phyloP scores from a whole-genome alignment of 306 rosid species.

The Trifolium subterraneum region DNA sequence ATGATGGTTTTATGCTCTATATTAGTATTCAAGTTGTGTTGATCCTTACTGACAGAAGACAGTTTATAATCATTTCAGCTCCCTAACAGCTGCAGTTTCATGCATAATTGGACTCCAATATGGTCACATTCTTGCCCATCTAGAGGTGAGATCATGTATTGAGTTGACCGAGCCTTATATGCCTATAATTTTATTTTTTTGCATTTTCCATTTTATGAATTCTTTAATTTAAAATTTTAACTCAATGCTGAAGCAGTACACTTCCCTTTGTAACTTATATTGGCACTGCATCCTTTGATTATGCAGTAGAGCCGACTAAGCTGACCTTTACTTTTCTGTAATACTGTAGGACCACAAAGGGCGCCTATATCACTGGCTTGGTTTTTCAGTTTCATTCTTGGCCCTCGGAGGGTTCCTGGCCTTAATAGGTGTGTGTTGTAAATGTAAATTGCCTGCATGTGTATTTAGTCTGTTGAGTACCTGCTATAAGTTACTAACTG shows the following conservation, averaged over 20 bases:
- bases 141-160: slow-evolving; percentile 61
- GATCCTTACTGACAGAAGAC: slow-evolving; percentile 17
- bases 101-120: slow-evolving; percentile 96
- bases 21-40: background rate
- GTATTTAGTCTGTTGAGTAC: background rate
- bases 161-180: slow-evolving; percentile 32
- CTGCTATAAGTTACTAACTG: background rate
- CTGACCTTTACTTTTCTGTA: slow-evolving; percentile 29
- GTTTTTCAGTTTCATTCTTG: slow-evolving; percentile 58
- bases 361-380: slow-evolving; percentile 66
- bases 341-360: slow-evolving; percentile 73
- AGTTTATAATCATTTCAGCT: slow-evolving; percentile 53
- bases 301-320: slow-evolving; percentile 17
- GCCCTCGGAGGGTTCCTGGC: slow-evolving; percentile 64
- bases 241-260: background rate
- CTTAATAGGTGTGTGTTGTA: slow-evolving; percentile 51
- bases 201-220: slow-evolving; percentile 14
- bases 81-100: slow-evolving; percentile 84
- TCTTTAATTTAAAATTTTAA: background rate
- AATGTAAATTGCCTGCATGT: background rate
- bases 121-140: slow-evolving; percentile 81
- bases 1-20: slow-evolving; percentile 25
- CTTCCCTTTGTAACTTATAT: background rate
- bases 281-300: slow-evolving; percentile 22
- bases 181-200: slow-evolving; percentile 24